These are phyloP conservation scores for Abrus pulchellus DNA, from an alignment of 306 rosid genomes.

Conservation along the genomic window DNA sequence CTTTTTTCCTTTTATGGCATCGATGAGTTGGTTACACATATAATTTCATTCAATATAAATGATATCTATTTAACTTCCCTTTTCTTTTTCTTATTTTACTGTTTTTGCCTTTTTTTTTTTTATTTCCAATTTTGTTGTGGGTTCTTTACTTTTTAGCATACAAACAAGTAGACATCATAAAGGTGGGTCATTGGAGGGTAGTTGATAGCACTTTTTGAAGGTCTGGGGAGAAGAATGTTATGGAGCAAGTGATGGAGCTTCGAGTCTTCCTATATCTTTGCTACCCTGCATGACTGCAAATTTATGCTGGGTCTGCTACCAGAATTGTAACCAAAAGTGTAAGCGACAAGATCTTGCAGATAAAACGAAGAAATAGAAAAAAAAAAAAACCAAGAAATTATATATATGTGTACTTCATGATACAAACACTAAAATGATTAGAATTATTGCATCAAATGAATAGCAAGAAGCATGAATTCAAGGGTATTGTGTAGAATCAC, in stretches of 20 bases:
- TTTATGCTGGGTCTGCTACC: slow-evolving; percentile 66
- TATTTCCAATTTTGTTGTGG: slow-evolving; percentile 15
- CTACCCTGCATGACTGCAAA: slow-evolving; percentile 63
- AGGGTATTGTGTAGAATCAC: slow-evolving; percentile 44
- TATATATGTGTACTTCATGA: not conserved
- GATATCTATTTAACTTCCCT: not conserved
- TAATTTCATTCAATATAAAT: not conserved
- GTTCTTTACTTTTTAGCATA: slow-evolving; percentile 39
- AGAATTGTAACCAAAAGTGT: slow-evolving; percentile 64
- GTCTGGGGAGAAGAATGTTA: slow-evolving; percentile 83
- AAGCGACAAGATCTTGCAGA: slow-evolving; percentile 65
- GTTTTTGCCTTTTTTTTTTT: not conserved
- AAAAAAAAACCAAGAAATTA: slow-evolving; percentile 21
- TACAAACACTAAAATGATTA: slow-evolving; percentile 33
- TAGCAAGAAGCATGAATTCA: slow-evolving; percentile 47
- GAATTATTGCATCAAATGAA: slow-evolving; percentile 43
- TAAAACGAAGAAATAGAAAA: slow-evolving; percentile 50
- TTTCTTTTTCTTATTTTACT: not conserved
- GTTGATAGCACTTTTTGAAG: slow-evolving; percentile 44
- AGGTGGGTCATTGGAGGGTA: slow-evolving; percentile 45
- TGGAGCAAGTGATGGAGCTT: slow-evolving; percentile 83
- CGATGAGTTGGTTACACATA: not conserved
- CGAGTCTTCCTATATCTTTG: slow-evolving; percentile 63
- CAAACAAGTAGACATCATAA: slow-evolving; percentile 47
- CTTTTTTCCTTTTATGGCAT: slow-evolving; percentile 22